Evolutionary conservation across 371 early-diverging fungal species (phyloP).

Genomic region (Mortierella sp.): DNA sequence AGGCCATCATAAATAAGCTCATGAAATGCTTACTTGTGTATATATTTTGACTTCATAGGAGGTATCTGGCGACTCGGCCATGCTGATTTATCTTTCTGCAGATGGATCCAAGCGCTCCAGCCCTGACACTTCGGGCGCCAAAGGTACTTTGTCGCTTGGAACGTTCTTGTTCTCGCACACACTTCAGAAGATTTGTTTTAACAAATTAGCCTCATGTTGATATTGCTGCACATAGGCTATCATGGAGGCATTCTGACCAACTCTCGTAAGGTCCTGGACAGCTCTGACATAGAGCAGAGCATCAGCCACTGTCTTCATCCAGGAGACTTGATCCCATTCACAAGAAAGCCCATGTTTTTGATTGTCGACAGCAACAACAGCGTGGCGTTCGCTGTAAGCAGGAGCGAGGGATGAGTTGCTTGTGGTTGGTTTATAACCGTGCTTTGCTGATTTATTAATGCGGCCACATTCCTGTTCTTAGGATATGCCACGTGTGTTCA

Average conservation of each 20-base stretch:
- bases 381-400: constrained; percentile 75
- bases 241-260: constrained; percentile 77
- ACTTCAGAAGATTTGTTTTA: not conserved
- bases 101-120: constrained; percentile 78
- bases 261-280: constrained; percentile 57
- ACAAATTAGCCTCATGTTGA: not conserved
- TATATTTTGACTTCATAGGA: constrained; percentile 63
- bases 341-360: constrained; percentile 93
- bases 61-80: constrained; percentile 82
- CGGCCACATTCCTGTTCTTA: not conserved
- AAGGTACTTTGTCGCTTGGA: constrained; percentile 18
- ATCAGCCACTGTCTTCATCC: constrained; percentile 87
- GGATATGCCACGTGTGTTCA: constrained; percentile 85
- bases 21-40: not conserved
- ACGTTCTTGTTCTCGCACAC: not conserved
- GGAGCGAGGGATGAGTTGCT: not conserved
- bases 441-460: not conserved
- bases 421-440: not conserved
- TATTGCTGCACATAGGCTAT: constrained; percentile 63
- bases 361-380: constrained; percentile 93
- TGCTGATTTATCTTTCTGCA: constrained; percentile 92
- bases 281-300: constrained; percentile 58
- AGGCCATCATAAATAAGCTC: not conserved
- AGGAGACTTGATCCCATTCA: constrained; percentile 91
- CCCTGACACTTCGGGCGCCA: constrained; percentile 30